Evolutionary conservation across 495 filamentous ascomycete genomes (phyloP), one percentile per base, ranked within the genome.

Genomic region (Trichoderma gamsii): DNA sequence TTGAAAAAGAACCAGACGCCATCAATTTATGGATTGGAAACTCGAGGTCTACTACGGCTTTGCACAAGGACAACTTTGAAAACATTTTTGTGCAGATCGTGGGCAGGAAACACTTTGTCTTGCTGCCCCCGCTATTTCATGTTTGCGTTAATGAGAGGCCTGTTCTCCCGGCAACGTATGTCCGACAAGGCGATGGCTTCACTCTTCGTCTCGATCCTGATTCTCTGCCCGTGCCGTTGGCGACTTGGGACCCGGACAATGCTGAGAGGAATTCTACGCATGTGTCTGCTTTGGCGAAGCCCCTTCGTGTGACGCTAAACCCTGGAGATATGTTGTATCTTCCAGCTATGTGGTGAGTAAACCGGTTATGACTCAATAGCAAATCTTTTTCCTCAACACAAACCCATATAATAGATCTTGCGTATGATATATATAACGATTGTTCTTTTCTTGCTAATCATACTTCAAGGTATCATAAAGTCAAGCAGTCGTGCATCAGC

Each of bases 321-420:
- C 80, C 83, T n/a, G 90, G 90, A 1, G 90, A 93, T 76, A 88
- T 93, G 83, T 71, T 93, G n/a, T 93, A 93, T 76, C 74, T 93
- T 27, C 90, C 90, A 25, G 84, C 87, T 29, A 81, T 92, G 77
- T 92, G 89, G 89, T 89, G 69, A 74, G 84, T 76, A 21, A 49
- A 18, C 23, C 23, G 3, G 8, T n/a, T 7, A n/a, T 4, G 5
- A 11, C 1, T 66, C 8, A 66, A 29, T 12, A 29, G 23, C 9
- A 11, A 4, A 4, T 21, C 1, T 46, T 29, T 38, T 18, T 32
- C 15, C 32, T 0, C 15, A 18, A 0, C 6, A 32, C 3, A 38
- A 38, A 9, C 5, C 35, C 2, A 38, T 7, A 29, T 25, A 65
- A 15, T 7, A 38, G 59, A 41, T 1, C 15, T 25, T 52, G 9